Conservation (phyloP, 1,284 basidiomycete species). For the Rhodotorula sp. region DNA sequence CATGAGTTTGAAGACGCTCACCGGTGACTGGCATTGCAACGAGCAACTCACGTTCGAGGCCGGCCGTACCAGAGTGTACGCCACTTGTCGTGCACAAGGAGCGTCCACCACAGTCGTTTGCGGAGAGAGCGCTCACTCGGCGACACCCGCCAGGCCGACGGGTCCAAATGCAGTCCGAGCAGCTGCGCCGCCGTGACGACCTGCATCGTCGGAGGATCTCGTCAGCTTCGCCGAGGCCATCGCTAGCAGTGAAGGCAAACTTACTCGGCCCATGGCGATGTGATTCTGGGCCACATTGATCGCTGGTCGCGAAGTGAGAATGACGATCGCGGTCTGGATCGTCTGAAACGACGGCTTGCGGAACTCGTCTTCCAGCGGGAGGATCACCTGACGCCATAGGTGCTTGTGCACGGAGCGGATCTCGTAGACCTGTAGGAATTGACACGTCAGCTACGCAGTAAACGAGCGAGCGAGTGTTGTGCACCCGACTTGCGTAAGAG, state of each 20-base stretch:
- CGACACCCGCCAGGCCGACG: slow-evolving; percentile 4
- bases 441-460: no score
- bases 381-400: slow-evolving; percentile 7
- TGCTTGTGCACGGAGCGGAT: slow-evolving; percentile 40
- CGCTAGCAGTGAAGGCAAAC: neutral
- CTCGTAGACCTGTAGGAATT: slow-evolving; percentile 19
- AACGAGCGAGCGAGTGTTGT: no score
- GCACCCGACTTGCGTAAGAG: neutral
- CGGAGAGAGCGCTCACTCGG: neutral
- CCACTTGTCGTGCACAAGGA: slow-evolving; percentile 44
- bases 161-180: slow-evolving; percentile 13
- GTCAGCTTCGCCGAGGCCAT: neutral
- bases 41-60: slow-evolving; percentile 43
- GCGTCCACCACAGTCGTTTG: slow-evolving; percentile 14
- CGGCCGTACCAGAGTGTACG: slow-evolving; percentile 44
- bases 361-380: slow-evolving; percentile 47
- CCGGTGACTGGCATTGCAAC: no score
- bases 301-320: slow-evolving; percentile 42
- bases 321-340: slow-evolving; percentile 45
- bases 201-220: neutral
- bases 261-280: slow-evolving; percentile 31
- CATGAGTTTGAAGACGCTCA: no score
- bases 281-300: slow-evolving; percentile 45
- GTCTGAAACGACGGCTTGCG: slow-evolving; percentile 46
- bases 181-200: slow-evolving; percentile 7